A percentile compares a stretch with the other conserved stretches of the same genome.
These are phyloP conservation scores for Begonia fuchsioides DNA, from an alignment of 306 rosid species.

Conservation along the genomic window DNA sequence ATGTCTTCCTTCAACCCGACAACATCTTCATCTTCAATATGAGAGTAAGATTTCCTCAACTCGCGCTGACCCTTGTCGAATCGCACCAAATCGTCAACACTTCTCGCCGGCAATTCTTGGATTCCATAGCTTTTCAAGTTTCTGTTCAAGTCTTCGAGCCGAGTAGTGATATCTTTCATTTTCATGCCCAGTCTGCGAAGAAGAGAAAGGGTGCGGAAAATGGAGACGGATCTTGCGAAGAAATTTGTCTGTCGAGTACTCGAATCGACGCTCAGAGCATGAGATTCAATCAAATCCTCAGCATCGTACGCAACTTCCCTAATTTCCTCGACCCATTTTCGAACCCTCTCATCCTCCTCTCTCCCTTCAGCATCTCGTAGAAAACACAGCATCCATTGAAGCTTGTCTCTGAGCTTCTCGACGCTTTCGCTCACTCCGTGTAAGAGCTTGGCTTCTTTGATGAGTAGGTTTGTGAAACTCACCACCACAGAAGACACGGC, in stretches of 20 bases:
- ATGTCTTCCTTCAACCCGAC: slow-evolving; percentile 29
- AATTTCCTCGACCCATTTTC: slow-evolving; percentile 28
- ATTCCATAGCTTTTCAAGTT: background rate
- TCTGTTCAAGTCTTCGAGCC: slow-evolving; percentile 11
- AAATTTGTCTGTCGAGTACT: slow-evolving; percentile 3
- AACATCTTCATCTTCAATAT: slow-evolving; percentile 20
- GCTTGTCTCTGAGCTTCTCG: slow-evolving; percentile 15
- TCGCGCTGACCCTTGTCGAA: slow-evolving; percentile 7
- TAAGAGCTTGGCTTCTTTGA: slow-evolving; percentile 19
- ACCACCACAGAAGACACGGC: slow-evolving; percentile 1
- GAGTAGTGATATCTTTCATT: slow-evolving; percentile 9
- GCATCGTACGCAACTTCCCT: slow-evolving; percentile 27
- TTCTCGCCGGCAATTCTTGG: background rate
- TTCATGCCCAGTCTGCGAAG: slow-evolving; percentile 5
- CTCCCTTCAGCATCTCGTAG: slow-evolving; percentile 29
- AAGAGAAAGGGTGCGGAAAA: background rate
- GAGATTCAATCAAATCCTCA: slow-evolving; percentile 33
- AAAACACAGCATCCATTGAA: slow-evolving; percentile 31
- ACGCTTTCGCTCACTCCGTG: slow-evolving; percentile 17
- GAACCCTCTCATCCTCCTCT: slow-evolving; percentile 15
- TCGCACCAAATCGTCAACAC: background rate
- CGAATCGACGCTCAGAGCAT: slow-evolving; percentile 18
- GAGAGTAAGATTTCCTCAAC: slow-evolving; percentile 34
- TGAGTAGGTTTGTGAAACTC: slow-evolving; percentile 3
- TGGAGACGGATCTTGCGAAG: background rate